Conservation (phyloP, 768 basidiomycete genomes). For the Phaffia australis region DNA sequence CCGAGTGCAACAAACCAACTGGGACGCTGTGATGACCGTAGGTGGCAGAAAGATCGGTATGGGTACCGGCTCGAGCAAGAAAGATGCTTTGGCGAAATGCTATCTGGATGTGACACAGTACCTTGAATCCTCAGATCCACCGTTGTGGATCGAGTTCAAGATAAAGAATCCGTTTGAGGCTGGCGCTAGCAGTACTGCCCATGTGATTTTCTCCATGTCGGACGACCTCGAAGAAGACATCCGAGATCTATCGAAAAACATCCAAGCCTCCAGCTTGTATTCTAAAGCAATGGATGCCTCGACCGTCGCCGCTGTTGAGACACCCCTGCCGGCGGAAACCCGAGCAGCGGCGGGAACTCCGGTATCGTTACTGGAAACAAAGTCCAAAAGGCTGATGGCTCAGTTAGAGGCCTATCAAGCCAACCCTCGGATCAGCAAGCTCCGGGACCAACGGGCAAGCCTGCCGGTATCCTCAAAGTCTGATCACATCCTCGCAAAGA, state of each 20-base stretch:
- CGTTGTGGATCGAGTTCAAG: slow-evolving; percentile 65
- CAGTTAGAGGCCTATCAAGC: slow-evolving; percentile 51
- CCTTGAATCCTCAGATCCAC: slow-evolving; percentile 69
- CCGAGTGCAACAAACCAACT: slow-evolving; percentile 3
- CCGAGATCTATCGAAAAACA: slow-evolving; percentile 56
- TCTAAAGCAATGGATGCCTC: slow-evolving; percentile 39
- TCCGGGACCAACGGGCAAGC: slow-evolving; percentile 55
- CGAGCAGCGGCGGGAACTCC: slow-evolving; percentile 23
- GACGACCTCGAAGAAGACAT: slow-evolving; percentile 57
- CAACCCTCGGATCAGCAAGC: slow-evolving; percentile 52
- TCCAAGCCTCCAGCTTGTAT: slow-evolving; percentile 56
- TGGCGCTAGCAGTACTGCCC: slow-evolving; percentile 38
- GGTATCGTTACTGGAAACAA: slow-evolving; percentile 38
- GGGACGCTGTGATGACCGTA: slow-evolving; percentile 50
- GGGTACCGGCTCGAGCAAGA: slow-evolving; percentile 59
- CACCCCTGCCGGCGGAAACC: slow-evolving; percentile 2
- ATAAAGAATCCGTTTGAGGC: slow-evolving; percentile 58
- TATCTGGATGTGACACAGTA: slow-evolving; percentile 82
- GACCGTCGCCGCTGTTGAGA: slow-evolving; percentile 26
- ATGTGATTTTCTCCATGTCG: slow-evolving; percentile 56
- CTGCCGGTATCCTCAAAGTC: slow-evolving; percentile 68
- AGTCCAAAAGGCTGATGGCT: slow-evolving; percentile 51
- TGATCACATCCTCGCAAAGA: slow-evolving; percentile 55
- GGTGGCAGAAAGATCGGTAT: slow-evolving; percentile 70
- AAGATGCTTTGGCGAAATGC: slow-evolving; percentile 56